phyloP scores from a whole-genome alignment of 1,139 yeast genomes.

The Meyerozyma sp. region DNA sequence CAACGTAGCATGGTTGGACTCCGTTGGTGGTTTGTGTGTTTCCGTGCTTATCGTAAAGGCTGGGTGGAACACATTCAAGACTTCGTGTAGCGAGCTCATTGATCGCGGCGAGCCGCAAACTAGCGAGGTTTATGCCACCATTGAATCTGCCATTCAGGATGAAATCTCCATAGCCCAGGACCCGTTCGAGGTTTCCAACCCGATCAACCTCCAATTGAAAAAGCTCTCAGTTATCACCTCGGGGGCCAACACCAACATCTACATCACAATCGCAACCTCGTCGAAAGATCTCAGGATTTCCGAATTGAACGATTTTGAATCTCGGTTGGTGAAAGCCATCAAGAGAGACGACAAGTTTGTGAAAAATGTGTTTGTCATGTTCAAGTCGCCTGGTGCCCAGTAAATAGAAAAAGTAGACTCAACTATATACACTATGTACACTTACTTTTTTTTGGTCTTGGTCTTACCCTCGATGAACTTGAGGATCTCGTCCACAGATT shows the following conservation, averaged over 20 bases:
- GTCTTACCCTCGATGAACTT: conserved; percentile 54
- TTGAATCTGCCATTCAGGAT: conserved; percentile 1
- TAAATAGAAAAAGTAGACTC: conserved; percentile 3
- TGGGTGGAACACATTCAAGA: conserved; percentile 68
- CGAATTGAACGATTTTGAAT: conserved; percentile 26
- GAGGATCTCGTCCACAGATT: conserved; percentile 66
- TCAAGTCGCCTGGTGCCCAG: conserved; percentile 8
- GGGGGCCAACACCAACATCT: conserved; percentile 25
- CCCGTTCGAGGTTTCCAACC: not conserved
- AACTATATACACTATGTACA: conserved; percentile 7
- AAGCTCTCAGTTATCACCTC: conserved; percentile 11
- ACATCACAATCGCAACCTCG: conserved; percentile 18
- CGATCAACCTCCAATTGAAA: not conserved
- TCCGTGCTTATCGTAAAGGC: conserved; percentile 78
- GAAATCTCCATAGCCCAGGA: not conserved
- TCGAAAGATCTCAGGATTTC: conserved; percentile 15
- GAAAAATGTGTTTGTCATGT: conserved; percentile 24
- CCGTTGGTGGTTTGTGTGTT: conserved; percentile 85
- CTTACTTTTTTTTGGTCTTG: conserved; percentile 11
- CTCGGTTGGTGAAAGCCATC: conserved; percentile 18
- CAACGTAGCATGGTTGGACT: conserved; percentile 78
- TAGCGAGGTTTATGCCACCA: conserved; percentile 2
- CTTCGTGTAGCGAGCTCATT: conserved; percentile 68
- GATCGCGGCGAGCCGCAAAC: conserved; percentile 43
- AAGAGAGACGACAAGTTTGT: conserved; percentile 29